Evolutionary conservation across 2,329 filamentous ascomycete species (phyloP), one percentile per base, ranked within the genome.

Genomic region (Tolypocladium endophyticum): DNA sequence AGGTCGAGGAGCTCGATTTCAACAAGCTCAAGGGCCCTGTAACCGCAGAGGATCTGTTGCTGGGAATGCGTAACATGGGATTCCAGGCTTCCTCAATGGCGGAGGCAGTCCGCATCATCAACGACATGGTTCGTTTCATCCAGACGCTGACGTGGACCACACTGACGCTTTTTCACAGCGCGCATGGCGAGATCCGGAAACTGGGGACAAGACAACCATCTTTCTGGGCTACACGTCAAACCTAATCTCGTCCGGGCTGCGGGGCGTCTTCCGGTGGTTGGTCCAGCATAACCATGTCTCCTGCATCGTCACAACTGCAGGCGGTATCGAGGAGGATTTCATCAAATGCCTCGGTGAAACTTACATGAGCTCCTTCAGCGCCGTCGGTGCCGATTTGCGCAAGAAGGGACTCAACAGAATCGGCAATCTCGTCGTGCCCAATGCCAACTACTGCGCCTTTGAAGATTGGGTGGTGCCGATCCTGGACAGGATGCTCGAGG

Each of bases 171-270:
- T 47, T 20, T 43, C 35, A 20, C 69, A 78, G 90, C 84, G 91
- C 70, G 82, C 83, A 60, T 97, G 90, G 87, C 81, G 81, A 62
- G 89, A 96, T 71, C 85, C 90, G 0, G 89, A 92, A 69, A 89
- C 89, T 1, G 85, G 84, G 18, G 85, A 88, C 33, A 84, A 84
- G 68, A 94, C 94, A 23, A 97, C 94, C 61, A 93, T 99, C 67
- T 97, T 99, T 75, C 84, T 99, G 11, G 94, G 94, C 60, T 99
- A 97, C 77, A 99, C 94, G 12, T 96, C 91, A 57, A 99, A 99
- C 72, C 82, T 99, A 67, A 97, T 99, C 69, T 97, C 94, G 0
- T 99, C 93, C 4, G 94, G 94, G 11, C 83, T 99, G 36, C 86
- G 94, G 58, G 92, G 96, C 65, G 92, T 92, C 41, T 79, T 99